Evolutionary conservation across 129 eudicot species (phyloP).

Genomic region (Lonicera japonica): DNA sequence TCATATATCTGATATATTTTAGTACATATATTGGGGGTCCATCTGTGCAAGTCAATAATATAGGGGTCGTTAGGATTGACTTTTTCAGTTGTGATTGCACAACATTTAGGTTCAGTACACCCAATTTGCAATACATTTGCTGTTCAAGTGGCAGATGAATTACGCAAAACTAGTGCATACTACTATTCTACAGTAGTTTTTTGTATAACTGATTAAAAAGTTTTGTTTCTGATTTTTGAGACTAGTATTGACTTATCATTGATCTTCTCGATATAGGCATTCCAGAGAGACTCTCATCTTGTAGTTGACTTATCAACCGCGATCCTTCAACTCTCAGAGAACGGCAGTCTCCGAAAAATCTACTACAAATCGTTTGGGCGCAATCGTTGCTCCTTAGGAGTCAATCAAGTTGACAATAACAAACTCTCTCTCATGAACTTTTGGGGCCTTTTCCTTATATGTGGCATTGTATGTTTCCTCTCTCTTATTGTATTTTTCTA

Average conservation of each 20-base stretch:
- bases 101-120: too few species aligned
- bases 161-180: too few species aligned
- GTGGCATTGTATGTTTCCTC: slow-evolving; percentile 28
- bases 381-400: slow-evolving; percentile 14
- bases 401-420: slow-evolving; percentile 7
- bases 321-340: slow-evolving; percentile 44
- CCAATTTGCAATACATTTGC: too few species aligned
- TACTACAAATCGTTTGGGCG: slow-evolving; percentile 34
- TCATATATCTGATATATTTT: too few species aligned
- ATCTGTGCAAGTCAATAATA: too few species aligned
- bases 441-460: slow-evolving; percentile 46
- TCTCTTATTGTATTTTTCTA: slow-evolving; percentile 20
- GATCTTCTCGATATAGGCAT: slow-evolving; percentile 18
- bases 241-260: background rate
- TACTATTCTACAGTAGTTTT: too few species aligned
- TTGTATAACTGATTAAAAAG: too few species aligned
- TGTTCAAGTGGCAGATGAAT: too few species aligned
- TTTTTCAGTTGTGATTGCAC: too few species aligned
- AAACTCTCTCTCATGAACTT: slow-evolving; percentile 37
- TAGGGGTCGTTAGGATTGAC: too few species aligned
- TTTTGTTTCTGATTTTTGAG: background rate
- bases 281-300: slow-evolving; percentile 40
- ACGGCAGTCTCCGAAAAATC: slow-evolving; percentile 30
- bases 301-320: slow-evolving; percentile 36
- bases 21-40: too few species aligned